Evolutionary conservation across 2,329 filamentous ascomycete genomes (phyloP).

Genomic region (Aspergillus tubingensis): DNA sequence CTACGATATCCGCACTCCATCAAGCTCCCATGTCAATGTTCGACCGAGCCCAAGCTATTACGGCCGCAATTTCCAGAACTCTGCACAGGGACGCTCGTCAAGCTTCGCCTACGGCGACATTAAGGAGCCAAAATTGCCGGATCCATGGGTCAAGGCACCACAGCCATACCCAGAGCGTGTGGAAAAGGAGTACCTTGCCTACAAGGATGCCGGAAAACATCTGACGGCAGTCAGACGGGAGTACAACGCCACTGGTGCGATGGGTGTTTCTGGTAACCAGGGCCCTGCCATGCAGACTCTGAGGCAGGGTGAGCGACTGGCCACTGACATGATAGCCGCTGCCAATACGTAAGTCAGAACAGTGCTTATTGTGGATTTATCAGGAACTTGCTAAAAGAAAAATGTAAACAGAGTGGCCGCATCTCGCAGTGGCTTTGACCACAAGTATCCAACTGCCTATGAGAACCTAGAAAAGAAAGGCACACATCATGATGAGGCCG

Average conservation of each 20-base stretch:
- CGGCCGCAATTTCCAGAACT: neutral
- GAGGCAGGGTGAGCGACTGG: neutral
- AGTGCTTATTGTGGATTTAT: neutral
- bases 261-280: neutral
- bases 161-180: neutral
- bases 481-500: neutral
- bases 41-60: slow-evolving; percentile 5
- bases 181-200: neutral
- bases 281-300: neutral
- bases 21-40: neutral
- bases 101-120: neutral
- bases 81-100: neutral
- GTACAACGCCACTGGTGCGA: too few species aligned
- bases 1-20: neutral
- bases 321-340: neutral
- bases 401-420: neutral
- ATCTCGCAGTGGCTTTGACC: neutral
- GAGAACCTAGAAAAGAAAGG: neutral
- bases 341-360: neutral
- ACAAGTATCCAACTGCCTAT: neutral
- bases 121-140: neutral
- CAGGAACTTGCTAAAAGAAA: neutral
- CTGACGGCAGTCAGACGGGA: too few species aligned
- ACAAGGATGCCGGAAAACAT: neutral
- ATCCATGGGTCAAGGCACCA: neutral